A percentile compares a stretch with the other conserved stretches of the same genome.
phyloP scores from a whole-genome alignment of 148 eudicot genomes.

The Persicaria tinctoria region DNA sequence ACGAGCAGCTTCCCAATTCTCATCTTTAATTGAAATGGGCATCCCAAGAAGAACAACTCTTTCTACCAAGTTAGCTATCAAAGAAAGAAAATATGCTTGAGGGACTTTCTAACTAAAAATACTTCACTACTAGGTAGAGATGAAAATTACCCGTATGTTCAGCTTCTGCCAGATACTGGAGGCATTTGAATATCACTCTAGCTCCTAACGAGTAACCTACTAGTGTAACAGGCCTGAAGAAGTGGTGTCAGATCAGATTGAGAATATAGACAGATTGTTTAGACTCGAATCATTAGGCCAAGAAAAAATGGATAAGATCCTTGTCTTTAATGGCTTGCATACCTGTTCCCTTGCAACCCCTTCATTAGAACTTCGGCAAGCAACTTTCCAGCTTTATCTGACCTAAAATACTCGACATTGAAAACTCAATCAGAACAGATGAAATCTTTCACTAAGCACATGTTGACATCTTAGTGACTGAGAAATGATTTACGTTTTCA shows the following conservation, averaged over 20 bases:
- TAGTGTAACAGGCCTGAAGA: conserved; percentile 93
- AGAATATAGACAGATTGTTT: conserved; percentile 6
- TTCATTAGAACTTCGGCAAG: conserved; percentile 85
- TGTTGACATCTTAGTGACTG: not conserved
- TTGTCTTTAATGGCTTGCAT: conserved; percentile 13
- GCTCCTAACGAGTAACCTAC: conserved; percentile 97
- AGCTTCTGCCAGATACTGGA: conserved; percentile 50
- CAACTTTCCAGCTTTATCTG: conserved; percentile 94
- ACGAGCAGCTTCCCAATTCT: conserved; percentile 87
- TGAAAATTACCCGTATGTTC: conserved; percentile 45
- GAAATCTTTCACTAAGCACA: not conserved
- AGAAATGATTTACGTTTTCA: not conserved
- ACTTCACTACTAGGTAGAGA: not conserved
- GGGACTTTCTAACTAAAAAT: not conserved
- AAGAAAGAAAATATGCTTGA: conserved; percentile 14
- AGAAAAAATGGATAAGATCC: not conserved
- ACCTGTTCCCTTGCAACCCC: conserved; percentile 97
- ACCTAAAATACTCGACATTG: conserved; percentile 31
- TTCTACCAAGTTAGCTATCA: conserved; percentile 82
- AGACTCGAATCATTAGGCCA: conserved; percentile 7
- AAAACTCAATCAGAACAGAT: not conserved
- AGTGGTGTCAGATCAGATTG: conserved; percentile 14
- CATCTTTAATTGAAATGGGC: conserved; percentile 71
- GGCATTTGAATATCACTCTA: conserved; percentile 88
- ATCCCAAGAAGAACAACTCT: conserved; percentile 96